phyloP scores from a whole-genome alignment of 2,329 filamentous ascomycete genomes.

The Whalleya microplaca region DNA sequence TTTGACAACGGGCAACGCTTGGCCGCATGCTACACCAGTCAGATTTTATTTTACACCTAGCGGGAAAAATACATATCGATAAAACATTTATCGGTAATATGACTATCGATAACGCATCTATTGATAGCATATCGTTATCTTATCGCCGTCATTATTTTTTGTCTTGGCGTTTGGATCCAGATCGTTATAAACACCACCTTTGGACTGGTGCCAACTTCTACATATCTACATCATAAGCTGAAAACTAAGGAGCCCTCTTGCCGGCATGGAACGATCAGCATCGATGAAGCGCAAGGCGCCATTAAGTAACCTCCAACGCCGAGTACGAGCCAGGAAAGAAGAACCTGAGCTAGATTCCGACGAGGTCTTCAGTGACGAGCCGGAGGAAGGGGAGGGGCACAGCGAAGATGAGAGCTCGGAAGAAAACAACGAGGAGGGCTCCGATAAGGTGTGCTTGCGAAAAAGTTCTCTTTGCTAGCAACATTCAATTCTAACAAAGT shows the following conservation, averaged over 20 bases:
- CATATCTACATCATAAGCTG: background rate
- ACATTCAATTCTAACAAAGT: conserved; percentile 14
- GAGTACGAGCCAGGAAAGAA: conserved; percentile 49
- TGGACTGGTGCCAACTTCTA: background rate
- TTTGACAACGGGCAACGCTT: no score
- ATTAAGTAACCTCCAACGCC: conserved; percentile 43
- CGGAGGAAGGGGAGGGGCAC: conserved; percentile 37
- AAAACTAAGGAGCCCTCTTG: background rate
- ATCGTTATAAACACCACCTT: background rate
- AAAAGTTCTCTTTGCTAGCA: background rate
- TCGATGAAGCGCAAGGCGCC: conserved; percentile 47
- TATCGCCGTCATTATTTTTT: conserved; percentile 15
- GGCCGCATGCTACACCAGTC: no score
- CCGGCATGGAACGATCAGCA: conserved; percentile 27
- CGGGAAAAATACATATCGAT: no score
- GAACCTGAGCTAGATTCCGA: conserved; percentile 47
- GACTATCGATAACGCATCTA: conserved; percentile 2
- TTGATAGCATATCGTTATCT: conserved; percentile 16
- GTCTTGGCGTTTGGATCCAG: background rate
- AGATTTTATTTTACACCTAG: no score
- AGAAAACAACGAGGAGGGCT: conserved; percentile 37
- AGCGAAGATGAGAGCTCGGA: conserved; percentile 40
- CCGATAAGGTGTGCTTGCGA: conserved; percentile 30
- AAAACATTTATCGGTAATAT: no score
- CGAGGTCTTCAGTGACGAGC: conserved; percentile 39